Conservation (phyloP, 1,284 basidiomycete species). For the Clitocybe nebularis region DNA sequence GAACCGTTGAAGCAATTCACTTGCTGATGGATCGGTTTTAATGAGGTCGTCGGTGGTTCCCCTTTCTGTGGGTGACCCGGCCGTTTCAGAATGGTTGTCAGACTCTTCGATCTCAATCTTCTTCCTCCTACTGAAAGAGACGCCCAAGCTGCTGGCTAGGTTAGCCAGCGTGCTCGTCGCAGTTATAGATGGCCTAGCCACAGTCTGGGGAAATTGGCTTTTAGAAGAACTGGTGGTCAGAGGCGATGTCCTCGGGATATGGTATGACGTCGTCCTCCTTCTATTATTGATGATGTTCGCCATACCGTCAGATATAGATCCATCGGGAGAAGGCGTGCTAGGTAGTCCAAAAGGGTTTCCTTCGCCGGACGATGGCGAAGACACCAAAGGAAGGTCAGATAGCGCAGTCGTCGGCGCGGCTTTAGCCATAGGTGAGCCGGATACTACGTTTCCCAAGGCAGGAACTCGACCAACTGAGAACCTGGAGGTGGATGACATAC, state of each 20-base stretch:
- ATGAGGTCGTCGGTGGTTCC: slow-evolving; percentile 12
- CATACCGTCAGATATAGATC: slow-evolving; percentile 54
- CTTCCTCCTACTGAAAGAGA: slow-evolving; percentile 56
- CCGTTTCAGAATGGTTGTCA: slow-evolving; percentile 18
- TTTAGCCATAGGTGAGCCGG: slow-evolving; percentile 43
- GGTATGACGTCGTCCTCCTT: slow-evolving; percentile 54
- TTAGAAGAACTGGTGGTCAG: slow-evolving; percentile 31
- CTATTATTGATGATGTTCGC: slow-evolving; percentile 41
- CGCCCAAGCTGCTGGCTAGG: slow-evolving; percentile 64
- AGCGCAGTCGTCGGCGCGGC: slow-evolving; percentile 67
- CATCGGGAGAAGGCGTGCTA: slow-evolving; percentile 53
- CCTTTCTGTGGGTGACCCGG: slow-evolving; percentile 18
- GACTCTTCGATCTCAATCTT: slow-evolving; percentile 25
- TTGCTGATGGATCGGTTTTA: slow-evolving; percentile 30
- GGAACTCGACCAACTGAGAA: slow-evolving; percentile 60
- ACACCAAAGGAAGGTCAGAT: slow-evolving; percentile 44
- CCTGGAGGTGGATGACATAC: slow-evolving; percentile 57
- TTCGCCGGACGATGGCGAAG: slow-evolving; percentile 38
- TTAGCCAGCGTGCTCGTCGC: slow-evolving; percentile 53
- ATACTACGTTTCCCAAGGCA: slow-evolving; percentile 42
- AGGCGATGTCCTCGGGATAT: slow-evolving; percentile 45
- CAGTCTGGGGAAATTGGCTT: slow-evolving; percentile 25
- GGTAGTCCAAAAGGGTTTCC: slow-evolving; percentile 34
- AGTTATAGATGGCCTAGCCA: slow-evolving; percentile 27
- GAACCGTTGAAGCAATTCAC: slow-evolving; percentile 40